phyloP scores from a whole-genome alignment of 1,284 basidiomycete genomes.

The Chiua sp. region DNA sequence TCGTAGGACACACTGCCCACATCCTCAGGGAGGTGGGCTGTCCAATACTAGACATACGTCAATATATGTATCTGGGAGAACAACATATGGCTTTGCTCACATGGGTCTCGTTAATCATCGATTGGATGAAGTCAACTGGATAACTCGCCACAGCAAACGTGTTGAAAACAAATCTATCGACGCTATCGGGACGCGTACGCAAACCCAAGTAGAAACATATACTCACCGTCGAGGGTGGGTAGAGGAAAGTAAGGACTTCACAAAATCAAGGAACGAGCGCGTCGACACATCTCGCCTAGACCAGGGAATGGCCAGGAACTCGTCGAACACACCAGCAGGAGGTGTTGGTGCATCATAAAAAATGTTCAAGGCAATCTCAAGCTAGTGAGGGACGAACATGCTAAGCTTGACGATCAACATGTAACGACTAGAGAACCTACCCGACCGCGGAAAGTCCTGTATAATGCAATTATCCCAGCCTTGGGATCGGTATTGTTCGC shows the following conservation, averaged over 20 bases:
- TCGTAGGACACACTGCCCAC: not conserved
- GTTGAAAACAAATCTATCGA: not conserved
- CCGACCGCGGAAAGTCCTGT: not conserved
- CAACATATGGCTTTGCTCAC: not conserved
- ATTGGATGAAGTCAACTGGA: not conserved
- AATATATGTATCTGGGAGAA: not conserved
- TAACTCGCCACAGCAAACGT: not conserved
- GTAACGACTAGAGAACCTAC: not conserved
- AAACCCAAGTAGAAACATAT: not conserved
- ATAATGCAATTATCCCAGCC: not conserved
- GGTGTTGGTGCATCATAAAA: not conserved
- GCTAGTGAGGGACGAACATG: not conserved
- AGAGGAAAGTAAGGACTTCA: not conserved
- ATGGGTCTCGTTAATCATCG: not conserved
- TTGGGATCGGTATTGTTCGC: not conserved
- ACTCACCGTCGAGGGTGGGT: not conserved
- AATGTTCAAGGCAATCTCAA: not conserved
- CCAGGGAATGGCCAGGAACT: not conserved
- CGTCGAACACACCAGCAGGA: not conserved
- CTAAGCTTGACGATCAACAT: not conserved
- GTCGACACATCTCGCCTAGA: not conserved
- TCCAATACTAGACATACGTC: not conserved
- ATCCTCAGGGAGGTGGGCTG: not conserved
- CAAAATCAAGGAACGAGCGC: not conserved
- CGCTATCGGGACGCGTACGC: not conserved